A percentile compares a stretch with the other conserved stretches of the same genome.
phyloP scores from a whole-genome alignment of 2,329 filamentous ascomycete genomes.

The Fusarium subglutinans region DNA sequence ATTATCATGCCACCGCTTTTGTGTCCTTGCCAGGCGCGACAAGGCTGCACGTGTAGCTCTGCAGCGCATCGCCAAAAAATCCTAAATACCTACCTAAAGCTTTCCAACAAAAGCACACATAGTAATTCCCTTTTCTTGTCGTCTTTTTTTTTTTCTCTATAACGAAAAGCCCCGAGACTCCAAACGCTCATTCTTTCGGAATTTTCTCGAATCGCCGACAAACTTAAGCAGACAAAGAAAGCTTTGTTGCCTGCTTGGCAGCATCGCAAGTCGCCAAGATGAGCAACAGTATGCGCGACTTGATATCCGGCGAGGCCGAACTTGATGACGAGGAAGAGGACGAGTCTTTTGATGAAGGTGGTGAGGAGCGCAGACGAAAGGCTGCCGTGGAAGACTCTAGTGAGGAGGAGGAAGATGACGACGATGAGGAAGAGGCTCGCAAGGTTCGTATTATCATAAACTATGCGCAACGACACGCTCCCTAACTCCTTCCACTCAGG shows the following conservation, averaged over 20 bases:
- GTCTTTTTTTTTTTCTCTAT: neutral
- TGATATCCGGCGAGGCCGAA: conserved; percentile 87
- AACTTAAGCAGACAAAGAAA: conserved; percentile 21
- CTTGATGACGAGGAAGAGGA: conserved; percentile 88
- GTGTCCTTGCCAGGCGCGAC: conserved; percentile 39
- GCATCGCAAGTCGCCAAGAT: conserved; percentile 55
- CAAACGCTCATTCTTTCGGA: neutral
- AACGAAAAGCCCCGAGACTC: neutral
- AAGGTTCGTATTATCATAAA: conserved; percentile 62
- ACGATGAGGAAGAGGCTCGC: conserved; percentile 85
- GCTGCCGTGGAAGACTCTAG: conserved; percentile 78
- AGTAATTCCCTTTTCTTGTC: conserved; percentile 19
- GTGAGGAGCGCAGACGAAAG: conserved; percentile 64
- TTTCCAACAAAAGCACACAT: conserved; percentile 15
- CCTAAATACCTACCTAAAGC: conserved; percentile 25
- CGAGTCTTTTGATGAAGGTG: conserved; percentile 82
- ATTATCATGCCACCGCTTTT: conserved; percentile 24
- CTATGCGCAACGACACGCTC: neutral
- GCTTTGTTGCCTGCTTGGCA: conserved; percentile 42
- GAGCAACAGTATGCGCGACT: conserved; percentile 73
- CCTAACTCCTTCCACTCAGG: conserved; percentile 58
- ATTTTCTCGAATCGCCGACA: conserved; percentile 15
- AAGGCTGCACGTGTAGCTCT: conserved; percentile 43
- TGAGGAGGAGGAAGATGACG: conserved; percentile 91
- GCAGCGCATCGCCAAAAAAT: conserved; percentile 41